Percentiles rank a stretch among this genome's conserved stretches.
phyloP scores from a whole-genome alignment of 805 yeast species.

The Ogataea trehalophila region DNA sequence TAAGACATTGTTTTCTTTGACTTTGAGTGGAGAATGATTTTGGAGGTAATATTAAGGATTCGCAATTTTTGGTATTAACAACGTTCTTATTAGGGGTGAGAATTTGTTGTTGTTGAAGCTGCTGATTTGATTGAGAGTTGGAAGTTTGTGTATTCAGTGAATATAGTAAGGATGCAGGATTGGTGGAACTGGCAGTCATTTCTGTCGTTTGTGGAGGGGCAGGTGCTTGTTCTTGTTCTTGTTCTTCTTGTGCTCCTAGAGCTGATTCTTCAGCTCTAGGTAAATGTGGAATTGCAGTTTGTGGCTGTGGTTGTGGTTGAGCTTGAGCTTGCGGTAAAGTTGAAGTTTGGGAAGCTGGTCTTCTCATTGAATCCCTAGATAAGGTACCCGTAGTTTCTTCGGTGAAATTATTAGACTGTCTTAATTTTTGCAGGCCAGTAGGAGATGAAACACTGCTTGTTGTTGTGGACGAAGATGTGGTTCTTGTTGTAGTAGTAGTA shows the following conservation, averaged over 20 bases:
- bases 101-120: conserved; percentile 8
- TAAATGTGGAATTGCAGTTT: not conserved
- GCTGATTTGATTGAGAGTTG: not conserved
- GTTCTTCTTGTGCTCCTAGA: conserved; percentile 2
- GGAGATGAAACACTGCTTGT: not conserved
- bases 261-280: not conserved
- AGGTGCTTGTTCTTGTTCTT: conserved; percentile 14
- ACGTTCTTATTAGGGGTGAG: conserved; percentile 20
- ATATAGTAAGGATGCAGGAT: not conserved
- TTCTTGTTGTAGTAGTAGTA: conserved; percentile 19
- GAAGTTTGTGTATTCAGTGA: not conserved
- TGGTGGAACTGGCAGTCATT: not conserved
- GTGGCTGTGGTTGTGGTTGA: no score
- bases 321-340: no score
- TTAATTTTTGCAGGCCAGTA: not conserved
- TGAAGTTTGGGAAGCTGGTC: no score
- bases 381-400: no score
- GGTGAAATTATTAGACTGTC: no score
- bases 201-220: not conserved
- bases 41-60: conserved; percentile 16
- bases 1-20: conserved; percentile 3
- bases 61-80: conserved; percentile 14
- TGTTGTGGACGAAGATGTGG: not conserved
- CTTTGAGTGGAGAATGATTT: conserved; percentile 16
- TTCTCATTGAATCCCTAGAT: no score